Percentiles rank a stretch among this genome's conserved stretches.
Evolutionary conservation across 2,329 filamentous ascomycete genomes (phyloP).

Genomic region (Neopestalotiopsis rosae): DNA sequence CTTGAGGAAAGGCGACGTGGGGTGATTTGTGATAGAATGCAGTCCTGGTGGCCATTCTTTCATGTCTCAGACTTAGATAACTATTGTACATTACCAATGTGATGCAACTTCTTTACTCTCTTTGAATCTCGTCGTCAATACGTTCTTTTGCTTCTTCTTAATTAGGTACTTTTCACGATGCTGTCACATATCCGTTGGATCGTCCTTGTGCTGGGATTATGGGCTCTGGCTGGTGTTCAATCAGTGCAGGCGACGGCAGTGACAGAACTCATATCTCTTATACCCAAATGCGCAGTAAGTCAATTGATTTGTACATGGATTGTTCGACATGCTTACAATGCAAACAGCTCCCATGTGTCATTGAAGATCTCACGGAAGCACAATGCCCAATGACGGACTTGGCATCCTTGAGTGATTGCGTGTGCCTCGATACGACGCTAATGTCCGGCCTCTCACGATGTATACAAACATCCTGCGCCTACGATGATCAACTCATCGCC

Average conservation of each 20-base stretch:
- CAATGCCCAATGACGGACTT: not conserved
- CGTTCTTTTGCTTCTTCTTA: not conserved
- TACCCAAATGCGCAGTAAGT: conserved; percentile 4
- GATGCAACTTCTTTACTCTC: no score
- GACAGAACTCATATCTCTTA: not conserved
- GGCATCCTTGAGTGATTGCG: not conserved
- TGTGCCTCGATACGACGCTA: not conserved
- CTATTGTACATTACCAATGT: no score
- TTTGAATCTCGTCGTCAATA: not conserved
- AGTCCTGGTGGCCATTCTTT: no score
- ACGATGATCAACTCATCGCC: not conserved
- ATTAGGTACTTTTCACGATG: not conserved
- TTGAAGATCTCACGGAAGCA: not conserved
- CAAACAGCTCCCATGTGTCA: not conserved
- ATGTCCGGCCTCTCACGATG: not conserved
- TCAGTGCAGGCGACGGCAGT: not conserved
- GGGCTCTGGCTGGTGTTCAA: not conserved
- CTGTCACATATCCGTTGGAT: not conserved
- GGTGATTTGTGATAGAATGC: no score
- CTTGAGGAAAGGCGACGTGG: no score
- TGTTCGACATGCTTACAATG: not conserved
- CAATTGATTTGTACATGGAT: not conserved
- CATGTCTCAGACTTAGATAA: no score
- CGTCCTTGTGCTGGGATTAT: not conserved
- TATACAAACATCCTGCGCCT: not conserved